Evolutionary conservation across 495 filamentous ascomycete species (phyloP).

Genomic region (Barbatosphaeria neglecta): DNA sequence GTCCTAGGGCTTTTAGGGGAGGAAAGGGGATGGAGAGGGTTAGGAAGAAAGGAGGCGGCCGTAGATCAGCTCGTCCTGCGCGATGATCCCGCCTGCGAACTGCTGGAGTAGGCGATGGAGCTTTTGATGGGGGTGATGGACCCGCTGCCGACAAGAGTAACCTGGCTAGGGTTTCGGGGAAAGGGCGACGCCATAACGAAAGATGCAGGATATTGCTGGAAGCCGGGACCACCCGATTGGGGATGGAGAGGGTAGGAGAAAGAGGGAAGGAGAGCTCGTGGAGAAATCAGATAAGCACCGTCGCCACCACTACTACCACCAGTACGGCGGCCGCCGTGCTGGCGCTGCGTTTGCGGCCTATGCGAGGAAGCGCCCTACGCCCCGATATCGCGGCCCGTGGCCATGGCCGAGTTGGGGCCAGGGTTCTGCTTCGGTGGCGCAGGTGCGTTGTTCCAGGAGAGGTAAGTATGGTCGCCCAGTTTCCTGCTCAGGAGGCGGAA

Average conservation of each 20-base stretch:
- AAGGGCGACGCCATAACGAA: too few relatives aligned
- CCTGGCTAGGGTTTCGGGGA: background rate
- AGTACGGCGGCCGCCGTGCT: background rate
- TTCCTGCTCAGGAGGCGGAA: slow-evolving; percentile 44
- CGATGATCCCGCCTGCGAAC: background rate
- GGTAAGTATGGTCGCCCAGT: slow-evolving; percentile 93
- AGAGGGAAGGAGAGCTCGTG: background rate
- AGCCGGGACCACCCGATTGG: background rate
- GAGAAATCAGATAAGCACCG: background rate
- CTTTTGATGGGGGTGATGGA: background rate
- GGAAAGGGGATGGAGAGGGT: too few relatives aligned
- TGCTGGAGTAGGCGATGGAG: background rate
- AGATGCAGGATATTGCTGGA: too few relatives aligned
- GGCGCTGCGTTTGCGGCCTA: background rate
- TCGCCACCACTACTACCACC: background rate
- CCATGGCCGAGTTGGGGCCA: slow-evolving; percentile 19
- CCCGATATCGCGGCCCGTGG: slow-evolving; percentile 15
- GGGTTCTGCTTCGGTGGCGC: slow-evolving; percentile 45
- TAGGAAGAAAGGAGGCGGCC: background rate
- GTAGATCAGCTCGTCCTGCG: background rate
- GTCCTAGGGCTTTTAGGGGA: too few relatives aligned
- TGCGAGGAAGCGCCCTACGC: background rate
- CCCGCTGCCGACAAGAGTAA: background rate
- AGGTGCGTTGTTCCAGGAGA: slow-evolving; percentile 91
- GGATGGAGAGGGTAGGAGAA: too few relatives aligned